These are phyloP conservation scores for Saturnispora besseyi DNA, from an alignment of 805 yeast species.

Conservation along the genomic window DNA sequence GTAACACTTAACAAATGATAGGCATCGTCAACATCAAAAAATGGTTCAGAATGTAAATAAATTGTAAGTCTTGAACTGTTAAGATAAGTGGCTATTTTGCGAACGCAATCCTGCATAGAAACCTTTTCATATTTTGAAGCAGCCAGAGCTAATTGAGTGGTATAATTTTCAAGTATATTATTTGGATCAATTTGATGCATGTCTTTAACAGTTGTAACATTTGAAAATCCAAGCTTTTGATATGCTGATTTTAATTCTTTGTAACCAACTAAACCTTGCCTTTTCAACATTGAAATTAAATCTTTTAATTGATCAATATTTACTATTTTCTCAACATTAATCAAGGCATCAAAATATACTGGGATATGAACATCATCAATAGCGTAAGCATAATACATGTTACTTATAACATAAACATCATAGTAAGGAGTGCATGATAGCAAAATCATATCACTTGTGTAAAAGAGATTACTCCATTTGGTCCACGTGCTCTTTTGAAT, in stretches of 20 bases:
- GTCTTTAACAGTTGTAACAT: conserved; percentile 17
- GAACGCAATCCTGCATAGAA: conserved; percentile 32
- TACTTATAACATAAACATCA: conserved; percentile 38
- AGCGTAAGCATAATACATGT: conserved; percentile 34
- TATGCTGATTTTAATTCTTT: conserved; percentile 31
- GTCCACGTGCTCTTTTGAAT: conserved; percentile 21
- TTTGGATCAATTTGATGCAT: conserved; percentile 20
- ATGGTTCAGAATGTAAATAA: conserved; percentile 39
- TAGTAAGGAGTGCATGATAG: conserved; percentile 43
- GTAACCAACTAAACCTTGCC: conserved; percentile 45
- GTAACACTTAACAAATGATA: conserved; percentile 43
- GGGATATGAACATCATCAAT: conserved; percentile 40
- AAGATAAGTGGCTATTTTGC: conserved; percentile 31
- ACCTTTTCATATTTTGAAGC: conserved; percentile 18
- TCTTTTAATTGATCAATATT: conserved; percentile 33
- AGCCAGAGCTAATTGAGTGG: conserved; percentile 19
- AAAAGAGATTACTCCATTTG: conserved; percentile 17
- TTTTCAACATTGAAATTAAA: conserved; percentile 37
- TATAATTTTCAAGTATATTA: conserved; percentile 23
- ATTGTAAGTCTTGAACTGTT: conserved; percentile 29
- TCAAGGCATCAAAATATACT: conserved; percentile 49
- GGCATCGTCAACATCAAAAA: conserved; percentile 38
- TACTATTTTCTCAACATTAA: conserved; percentile 35
- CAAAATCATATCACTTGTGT: conserved; percentile 27
- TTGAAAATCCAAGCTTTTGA: conserved; percentile 22